These are phyloP conservation scores for Trichoderma guizhouense DNA, from an alignment of 2,329 filamentous ascomycete species.

Conservation along the genomic window DNA sequence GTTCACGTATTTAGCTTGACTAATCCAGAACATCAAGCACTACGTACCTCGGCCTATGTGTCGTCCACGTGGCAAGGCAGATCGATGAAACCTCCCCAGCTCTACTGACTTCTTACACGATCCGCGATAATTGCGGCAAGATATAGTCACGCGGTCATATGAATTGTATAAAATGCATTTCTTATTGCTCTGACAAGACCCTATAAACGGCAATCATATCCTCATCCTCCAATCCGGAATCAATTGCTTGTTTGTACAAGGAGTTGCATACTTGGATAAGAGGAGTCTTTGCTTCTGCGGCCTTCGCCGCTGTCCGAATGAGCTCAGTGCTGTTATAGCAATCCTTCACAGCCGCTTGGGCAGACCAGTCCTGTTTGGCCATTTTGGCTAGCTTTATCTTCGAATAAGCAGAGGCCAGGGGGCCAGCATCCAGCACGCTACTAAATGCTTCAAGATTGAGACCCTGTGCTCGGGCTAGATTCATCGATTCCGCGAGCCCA, in stretches of 20 bases:
- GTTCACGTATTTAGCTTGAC: not conserved
- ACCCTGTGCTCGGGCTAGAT: constrained; percentile 31
- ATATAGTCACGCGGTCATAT: not conserved
- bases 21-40: not conserved
- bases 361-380: constrained; percentile 28
- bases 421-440: constrained; percentile 30
- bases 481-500: constrained; percentile 33
- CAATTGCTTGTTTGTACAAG: constrained; percentile 26
- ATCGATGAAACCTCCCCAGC: not conserved
- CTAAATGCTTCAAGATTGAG: constrained; percentile 30
- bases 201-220: constrained; percentile 31
- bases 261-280: constrained; percentile 23
- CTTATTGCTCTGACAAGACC: constrained; percentile 5
- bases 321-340: constrained; percentile 32
- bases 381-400: constrained; percentile 32
- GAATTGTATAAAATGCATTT: not conserved
- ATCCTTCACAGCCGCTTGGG: constrained; percentile 31
- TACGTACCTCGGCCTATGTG: not conserved
- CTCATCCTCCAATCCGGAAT: constrained; percentile 25
- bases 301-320: constrained; percentile 25
- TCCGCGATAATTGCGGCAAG: not conserved
- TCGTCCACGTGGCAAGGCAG: not conserved
- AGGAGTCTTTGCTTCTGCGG: constrained; percentile 22
- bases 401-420: constrained; percentile 31
- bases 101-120: not conserved